phyloP scores from a whole-genome alignment of 176 grass and related monocot species.

The Zizania latifolia region DNA sequence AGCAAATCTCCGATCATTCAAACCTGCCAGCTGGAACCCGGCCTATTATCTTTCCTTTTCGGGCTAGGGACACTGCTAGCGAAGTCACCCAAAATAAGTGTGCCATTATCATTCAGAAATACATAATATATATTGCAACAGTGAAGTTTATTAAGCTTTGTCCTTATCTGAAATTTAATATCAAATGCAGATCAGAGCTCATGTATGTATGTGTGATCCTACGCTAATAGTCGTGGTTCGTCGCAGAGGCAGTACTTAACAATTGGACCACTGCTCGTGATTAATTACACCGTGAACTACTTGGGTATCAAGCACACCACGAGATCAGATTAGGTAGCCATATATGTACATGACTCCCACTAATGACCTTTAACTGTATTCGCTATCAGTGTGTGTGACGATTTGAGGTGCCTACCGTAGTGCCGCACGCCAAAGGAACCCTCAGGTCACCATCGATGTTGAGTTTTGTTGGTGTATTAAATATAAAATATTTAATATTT shows the following conservation, averaged over 20 bases:
- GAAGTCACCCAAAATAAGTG: not conserved
- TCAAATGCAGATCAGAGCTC: not conserved
- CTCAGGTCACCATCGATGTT: too few species aligned
- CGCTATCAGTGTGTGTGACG: not conserved
- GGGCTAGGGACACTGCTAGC: not conserved
- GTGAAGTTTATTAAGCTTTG: not conserved
- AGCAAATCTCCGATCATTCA: too few species aligned
- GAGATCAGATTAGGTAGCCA: not conserved
- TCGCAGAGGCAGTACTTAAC: not conserved
- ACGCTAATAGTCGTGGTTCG: not conserved
- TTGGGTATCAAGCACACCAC: not conserved
- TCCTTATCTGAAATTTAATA: not conserved
- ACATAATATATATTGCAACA: not conserved
- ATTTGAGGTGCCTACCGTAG: too few species aligned
- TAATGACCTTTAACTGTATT: not conserved
- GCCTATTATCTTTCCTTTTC: not conserved
- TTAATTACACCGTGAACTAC: not conserved
- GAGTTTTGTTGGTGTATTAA: too few species aligned
- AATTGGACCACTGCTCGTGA: not conserved
- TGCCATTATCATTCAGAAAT: not conserved
- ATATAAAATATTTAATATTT: too few species aligned
- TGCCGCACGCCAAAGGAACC: not conserved
- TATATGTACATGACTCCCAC: not conserved
- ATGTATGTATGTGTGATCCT: not conserved
- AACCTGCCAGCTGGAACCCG: not conserved